Percentiles rank a stretch among this genome's conserved stretches.
phyloP scores from a whole-genome alignment of 169 alveolate genomes.

The Toxoplasma gondii region DNA sequence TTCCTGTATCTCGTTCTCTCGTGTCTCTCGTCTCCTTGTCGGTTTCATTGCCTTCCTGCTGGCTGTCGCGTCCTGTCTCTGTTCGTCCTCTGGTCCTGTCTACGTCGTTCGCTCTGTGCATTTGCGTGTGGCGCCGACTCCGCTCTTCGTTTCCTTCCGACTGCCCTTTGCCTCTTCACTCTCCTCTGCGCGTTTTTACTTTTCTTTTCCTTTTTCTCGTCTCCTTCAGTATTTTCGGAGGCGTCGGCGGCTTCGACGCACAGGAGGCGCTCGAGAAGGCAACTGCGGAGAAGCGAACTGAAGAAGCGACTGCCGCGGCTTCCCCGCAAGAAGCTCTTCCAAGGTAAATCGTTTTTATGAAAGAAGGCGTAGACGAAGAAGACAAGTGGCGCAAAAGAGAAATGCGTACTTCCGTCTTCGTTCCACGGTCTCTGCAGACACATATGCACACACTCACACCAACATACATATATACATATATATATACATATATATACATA shows the following conservation, averaged over 20 bases:
- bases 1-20: not conserved
- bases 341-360: not conserved
- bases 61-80: not conserved
- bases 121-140: not conserved
- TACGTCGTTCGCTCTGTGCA: not conserved
- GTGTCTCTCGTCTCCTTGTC: not conserved
- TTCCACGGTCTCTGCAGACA: no score
- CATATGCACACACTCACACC: not conserved
- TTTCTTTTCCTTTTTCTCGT: not conserved
- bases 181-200: not conserved
- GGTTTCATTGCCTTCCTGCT: not conserved
- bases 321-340: not conserved
- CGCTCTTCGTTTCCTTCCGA: not conserved
- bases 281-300: not conserved
- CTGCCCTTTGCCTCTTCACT: not conserved
- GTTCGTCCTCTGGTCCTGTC: not conserved
- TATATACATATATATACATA: not conserved
- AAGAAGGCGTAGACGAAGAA: not conserved
- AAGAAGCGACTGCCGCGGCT: not conserved
- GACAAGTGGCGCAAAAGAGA: no score
- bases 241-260: slow-evolving; percentile 45
- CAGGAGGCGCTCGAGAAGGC: slow-evolving; percentile 24
- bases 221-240: slow-evolving; percentile 28
- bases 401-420: no score
- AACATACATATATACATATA: not conserved